A percentile compares a stretch with the other conserved stretches of the same genome.
These are phyloP conservation scores for Coemansia sp. DNA, from an alignment of 192 early-diverging fungal species.

Conservation along the genomic window DNA sequence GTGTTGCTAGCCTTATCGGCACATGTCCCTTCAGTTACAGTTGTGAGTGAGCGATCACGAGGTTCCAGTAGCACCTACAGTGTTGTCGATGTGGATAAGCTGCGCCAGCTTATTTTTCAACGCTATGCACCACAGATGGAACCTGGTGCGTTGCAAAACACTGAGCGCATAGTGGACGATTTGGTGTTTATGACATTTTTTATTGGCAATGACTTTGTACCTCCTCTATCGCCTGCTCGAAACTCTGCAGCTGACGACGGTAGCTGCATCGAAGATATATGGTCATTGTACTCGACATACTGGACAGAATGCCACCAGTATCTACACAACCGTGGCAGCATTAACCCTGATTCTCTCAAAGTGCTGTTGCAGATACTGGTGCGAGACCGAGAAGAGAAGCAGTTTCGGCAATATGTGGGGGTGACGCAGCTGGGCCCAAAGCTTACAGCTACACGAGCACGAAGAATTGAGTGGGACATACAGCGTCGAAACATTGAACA, in stretches of 20 bases:
- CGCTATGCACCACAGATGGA: constrained; percentile 67
- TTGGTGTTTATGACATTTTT: constrained; percentile 91
- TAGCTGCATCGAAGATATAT: constrained; percentile 55
- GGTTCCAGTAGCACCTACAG: constrained; percentile 12
- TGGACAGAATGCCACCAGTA: constrained; percentile 1
- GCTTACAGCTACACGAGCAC: constrained; percentile 20
- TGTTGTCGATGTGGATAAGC: constrained; percentile 13
- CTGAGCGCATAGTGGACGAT: constrained; percentile 74
- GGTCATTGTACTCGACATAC: constrained; percentile 29
- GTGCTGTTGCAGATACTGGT: constrained; percentile 52
- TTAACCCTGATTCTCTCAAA: constrained; percentile 48
- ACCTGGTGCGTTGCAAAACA: constrained; percentile 67
- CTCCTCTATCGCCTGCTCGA: constrained; percentile 26
- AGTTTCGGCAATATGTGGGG: constrained; percentile 46
- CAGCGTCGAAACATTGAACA: constrained; percentile 1
- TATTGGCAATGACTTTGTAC: constrained; percentile 95
- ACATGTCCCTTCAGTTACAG: constrained; percentile 86
- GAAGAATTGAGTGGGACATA: constrained; percentile 25
- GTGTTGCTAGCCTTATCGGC: constrained; percentile 92
- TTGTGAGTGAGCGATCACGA: constrained; percentile 83
- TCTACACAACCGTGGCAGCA: constrained; percentile 55
- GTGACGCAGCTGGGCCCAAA: constrained; percentile 24
- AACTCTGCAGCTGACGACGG: constrained; percentile 50
- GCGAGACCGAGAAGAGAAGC: constrained; percentile 52
- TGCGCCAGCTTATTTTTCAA: constrained; percentile 58